Base-by-base conservation (phyloP, 2,329 filamentous ascomycete species). In the Ophiostoma australiae region DNA sequence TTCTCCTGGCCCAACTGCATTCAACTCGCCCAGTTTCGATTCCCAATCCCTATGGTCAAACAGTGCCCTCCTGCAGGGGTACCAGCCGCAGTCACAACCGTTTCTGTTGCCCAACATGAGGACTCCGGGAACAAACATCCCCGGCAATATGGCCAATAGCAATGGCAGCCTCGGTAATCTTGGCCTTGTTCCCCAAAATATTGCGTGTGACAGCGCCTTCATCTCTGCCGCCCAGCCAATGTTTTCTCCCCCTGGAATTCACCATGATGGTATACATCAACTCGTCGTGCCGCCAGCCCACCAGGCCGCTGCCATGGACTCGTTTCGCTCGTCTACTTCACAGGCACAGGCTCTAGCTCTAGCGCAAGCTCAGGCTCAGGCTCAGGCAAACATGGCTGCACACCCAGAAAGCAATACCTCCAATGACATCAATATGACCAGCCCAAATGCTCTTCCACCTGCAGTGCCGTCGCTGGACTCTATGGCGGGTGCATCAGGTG, bases 11-110 rank as follows among this genome's bases (percentile, higher is more conserved):
- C 80, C 80, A 44, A 78, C 80, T 1, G 77, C 80, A 10, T 82
- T 82, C 76, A 80, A 82, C 70, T 79, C 80, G 31, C 77, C 77
- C 20, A 78, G 78, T 17, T 78, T 80, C 72, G 77, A 79, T 70
- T 78, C 80, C 13, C 77, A 78, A 33, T 76, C 78, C 2, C 73
- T 78, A 3, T 83, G 80, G 81, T 79, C 79, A 37, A 80, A 82
- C 68, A 72, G 70, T 33, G 75, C 76, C 4, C 75, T 77, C 58
- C 58, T 78, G 31, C 75, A 78, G 13, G 76, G 76, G 55, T 80
- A 79, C 67, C 78, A 79, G 55, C 72, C 75, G 55, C 69, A 67
- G 23, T 17, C 33, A 20, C 70, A 69, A 13, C 33, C 70, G 61
- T 67, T 66, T 41, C 78, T 77, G 23, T 72, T 79, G 23, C 77